Base-by-base conservation (phyloP, 2,329 filamentous ascomycete species). In the Penicillium psychrosexuale region DNA sequence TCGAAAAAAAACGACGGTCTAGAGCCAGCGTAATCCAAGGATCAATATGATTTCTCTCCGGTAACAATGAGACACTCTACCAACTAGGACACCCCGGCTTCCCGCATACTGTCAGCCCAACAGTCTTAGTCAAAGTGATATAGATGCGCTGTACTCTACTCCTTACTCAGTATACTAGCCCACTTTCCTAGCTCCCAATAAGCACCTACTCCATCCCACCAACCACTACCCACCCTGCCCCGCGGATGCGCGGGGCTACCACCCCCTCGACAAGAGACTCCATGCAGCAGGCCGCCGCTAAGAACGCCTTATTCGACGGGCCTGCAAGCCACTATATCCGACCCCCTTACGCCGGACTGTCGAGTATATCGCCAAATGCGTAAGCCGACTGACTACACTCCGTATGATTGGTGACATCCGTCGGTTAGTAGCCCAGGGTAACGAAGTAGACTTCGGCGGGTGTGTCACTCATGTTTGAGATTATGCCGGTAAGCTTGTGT, bases 241-340 rank as follows among this genome's bases (percentile, higher is more conserved):
- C 40, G 31, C 5, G 8, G 19, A 37, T 22, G 31, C 11, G 31
- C 39, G 30, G 24, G 17, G 40, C 13, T 37, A 19, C 28, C 31
- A 44, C 24, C 13, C 13, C 22, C 31, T 28, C 48, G 15, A 37
- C 40, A 40, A 40, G 40, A 51, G 17, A 51, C 31, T 22, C 4
- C 40, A 45, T 51, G 49, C 49, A 46, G 15, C 49, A 51, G 38
- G 24, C 49, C 49, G 49, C 24, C 40, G 31, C 49, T 51, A 51
- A 45, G 31, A n/a, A 37, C 40, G 40, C 24, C 11, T 51, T 51
- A 24, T 46, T 31, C 7, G 24, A 30, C 8, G 34, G 17, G 39
- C 24, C 7, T 22, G 17, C 28, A 46, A 22, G 48, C 22, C 30
- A 36, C 48, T 40, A 19, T 27, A 44, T 44, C 9, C 19, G 47